Percentiles rank a stretch among this genome's conserved stretches.
Conservation (phyloP, 2,329 filamentous ascomycete genomes). For the Hymenoscyphus occultus region DNA sequence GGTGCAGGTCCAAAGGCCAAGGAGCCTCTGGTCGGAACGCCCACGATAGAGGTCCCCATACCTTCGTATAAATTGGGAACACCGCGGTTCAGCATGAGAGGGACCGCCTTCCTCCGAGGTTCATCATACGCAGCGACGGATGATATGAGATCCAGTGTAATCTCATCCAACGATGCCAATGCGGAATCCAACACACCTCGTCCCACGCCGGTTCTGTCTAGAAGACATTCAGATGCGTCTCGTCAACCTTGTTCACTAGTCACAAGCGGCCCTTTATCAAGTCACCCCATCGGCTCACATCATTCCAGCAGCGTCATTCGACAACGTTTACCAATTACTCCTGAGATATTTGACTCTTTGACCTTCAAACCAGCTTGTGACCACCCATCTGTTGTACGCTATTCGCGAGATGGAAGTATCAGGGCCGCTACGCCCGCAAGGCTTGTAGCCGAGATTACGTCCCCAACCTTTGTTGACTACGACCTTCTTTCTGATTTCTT, state of each 20-base stretch:
- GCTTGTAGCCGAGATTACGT: constrained; percentile 94
- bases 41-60: constrained; percentile 70
- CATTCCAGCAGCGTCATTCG: constrained; percentile 21
- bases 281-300: constrained; percentile 19
- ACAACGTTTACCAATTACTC: constrained; percentile 50
- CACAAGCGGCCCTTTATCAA: constrained; percentile 14
- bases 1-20: constrained; percentile 61
- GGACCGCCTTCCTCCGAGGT: constrained; percentile 73
- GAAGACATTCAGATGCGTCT: constrained; percentile 35
- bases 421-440: constrained; percentile 86
- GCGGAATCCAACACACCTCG: constrained; percentile 25
- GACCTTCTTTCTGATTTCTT: constrained; percentile 98
- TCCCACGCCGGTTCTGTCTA: constrained; percentile 28
- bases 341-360: constrained; percentile 78
- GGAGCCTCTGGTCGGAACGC: constrained; percentile 42
- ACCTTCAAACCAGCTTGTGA: constrained; percentile 77
- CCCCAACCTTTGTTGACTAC: constrained; percentile 92
- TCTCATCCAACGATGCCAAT: constrained; percentile 43
- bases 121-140: constrained; percentile 79
- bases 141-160: constrained; percentile 62
- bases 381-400: constrained; percentile 77
- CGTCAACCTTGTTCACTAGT: constrained; percentile 24
- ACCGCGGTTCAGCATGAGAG: constrained; percentile 73
- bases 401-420: constrained; percentile 71
- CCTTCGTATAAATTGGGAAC: constrained; percentile 82